Base-by-base conservation (phyloP, 768 basidiomycete genomes). In the Rhodocollybia butyracea region DNA sequence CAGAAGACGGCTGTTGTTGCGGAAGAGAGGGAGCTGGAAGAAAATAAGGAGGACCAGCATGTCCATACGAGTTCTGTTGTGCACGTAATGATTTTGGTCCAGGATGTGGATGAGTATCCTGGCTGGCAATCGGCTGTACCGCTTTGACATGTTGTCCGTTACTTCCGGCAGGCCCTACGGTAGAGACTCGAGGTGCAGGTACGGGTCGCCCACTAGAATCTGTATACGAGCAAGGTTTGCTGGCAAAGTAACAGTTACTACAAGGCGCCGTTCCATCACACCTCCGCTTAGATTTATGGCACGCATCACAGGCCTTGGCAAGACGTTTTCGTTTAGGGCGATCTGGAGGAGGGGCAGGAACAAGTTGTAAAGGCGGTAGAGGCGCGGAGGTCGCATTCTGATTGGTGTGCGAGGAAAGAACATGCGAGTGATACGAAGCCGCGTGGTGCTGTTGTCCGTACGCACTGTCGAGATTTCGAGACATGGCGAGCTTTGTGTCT, bases 181-280 rank as follows among this genome's bases (percentile, higher is more conserved):
- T 40, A 30, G 38, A 2, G 27, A 40, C 34, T 34, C 53, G 21
- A 52, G 77, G 90, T 60, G 90, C 88, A 38, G 89, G 86, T 11
- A 92, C 91, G n/a, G 83, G 77, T 43, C 87, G 85, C 32, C 90
- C 91, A 21, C 85, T 79, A 22, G 88, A 76, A 59, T 92, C 89
- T 10, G 88, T 91, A 67, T 92, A 92, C 2, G 85, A 83, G 69
- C 90, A 92, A 30, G 80, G 73, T 68, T 91, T 91, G 60, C 85
- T 86, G 57, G 90, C 89, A 67, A 86, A 92, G 66, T 84, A 90
- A 63, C 89, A 91, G 64, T 91, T 91, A 68, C 87, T 88, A 64
- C 89, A 91, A 5, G 88, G 88, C 10, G 86, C 86, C 88, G 68
- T 46, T 63, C 51, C 58, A 52, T 61, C 21, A 50, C 51, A 53